A percentile compares a stretch with the other conserved stretches of the same genome.
Conservation (phyloP, 83 land plant genomes). For the Picea mariana region DNA sequence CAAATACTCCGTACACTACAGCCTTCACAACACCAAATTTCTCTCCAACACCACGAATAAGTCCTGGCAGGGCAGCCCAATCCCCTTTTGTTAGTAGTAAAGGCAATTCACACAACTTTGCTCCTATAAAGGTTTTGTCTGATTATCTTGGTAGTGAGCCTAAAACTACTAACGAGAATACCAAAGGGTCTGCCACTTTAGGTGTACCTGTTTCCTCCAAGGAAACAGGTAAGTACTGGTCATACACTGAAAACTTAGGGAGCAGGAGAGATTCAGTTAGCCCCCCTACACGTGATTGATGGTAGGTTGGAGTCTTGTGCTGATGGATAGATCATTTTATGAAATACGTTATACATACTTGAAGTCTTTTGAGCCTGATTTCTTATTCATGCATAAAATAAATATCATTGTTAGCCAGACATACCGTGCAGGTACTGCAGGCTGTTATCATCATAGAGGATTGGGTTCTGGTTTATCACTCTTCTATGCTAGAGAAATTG, state of each 20-base stretch:
- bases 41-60: slow-evolving; percentile 35
- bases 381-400: background rate
- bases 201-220: background rate
- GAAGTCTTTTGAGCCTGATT: background rate
- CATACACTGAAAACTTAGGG: slow-evolving; percentile 15
- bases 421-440: background rate
- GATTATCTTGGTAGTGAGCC: slow-evolving; percentile 54
- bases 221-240: slow-evolving; percentile 10
- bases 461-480: background rate
- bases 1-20: slow-evolving; percentile 55
- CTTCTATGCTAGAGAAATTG: background rate
- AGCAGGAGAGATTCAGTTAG: slow-evolving; percentile 15
- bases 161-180: slow-evolving; percentile 7
- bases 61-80: slow-evolving; percentile 36
- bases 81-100: slow-evolving; percentile 24
- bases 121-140: slow-evolving; percentile 49
- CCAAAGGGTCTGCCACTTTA: slow-evolving; percentile 5
- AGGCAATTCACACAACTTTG: slow-evolving; percentile 22
- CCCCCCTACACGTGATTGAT: slow-evolving; percentile 14
- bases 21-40: slow-evolving; percentile 54
- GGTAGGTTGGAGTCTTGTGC: background rate
- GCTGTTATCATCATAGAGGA: background rate
- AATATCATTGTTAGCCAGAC: slow-evolving; percentile 10
- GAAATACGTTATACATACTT: background rate
- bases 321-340: background rate